Evolutionary conservation across 1,284 basidiomycete genomes (phyloP).

Genomic region (Moniliella sp.): DNA sequence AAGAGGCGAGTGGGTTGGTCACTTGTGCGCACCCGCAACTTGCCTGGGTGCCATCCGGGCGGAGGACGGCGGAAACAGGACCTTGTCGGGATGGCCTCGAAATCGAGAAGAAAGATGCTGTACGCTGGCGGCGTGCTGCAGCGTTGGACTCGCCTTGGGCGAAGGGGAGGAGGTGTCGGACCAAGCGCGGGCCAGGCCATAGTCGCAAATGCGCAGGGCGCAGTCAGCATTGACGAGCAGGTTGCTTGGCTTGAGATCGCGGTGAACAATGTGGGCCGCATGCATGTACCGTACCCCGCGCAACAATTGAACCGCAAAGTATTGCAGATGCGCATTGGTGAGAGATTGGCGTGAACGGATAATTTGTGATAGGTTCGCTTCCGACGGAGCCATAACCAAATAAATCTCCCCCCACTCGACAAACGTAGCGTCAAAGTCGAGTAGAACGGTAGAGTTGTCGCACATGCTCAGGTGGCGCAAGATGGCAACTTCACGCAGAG

Average conservation of each 20-base stretch:
- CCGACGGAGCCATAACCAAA: conserved; percentile 20
- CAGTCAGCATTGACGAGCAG: conserved; percentile 29
- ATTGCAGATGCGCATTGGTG: conserved; percentile 23
- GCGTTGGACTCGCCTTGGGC: no score
- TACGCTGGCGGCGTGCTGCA: no score
- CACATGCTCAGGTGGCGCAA: conserved; percentile 18
- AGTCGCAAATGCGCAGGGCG: conserved; percentile 23
- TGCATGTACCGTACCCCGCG: conserved; percentile 27
- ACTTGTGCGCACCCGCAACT: no score
- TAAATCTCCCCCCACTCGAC: conserved; percentile 31
- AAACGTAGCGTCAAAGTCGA: conserved; percentile 29
- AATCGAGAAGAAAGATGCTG: no score
- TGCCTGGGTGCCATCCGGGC: no score
- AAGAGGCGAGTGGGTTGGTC: conserved; percentile 15
- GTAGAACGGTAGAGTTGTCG: conserved; percentile 20
- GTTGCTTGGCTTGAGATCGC: conserved; percentile 30
- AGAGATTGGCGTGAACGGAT: conserved; percentile 23
- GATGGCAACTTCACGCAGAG: conserved; percentile 21
- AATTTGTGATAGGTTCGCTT: conserved; percentile 28
- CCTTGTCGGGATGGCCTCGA: no score
- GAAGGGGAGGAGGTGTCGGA: no score
- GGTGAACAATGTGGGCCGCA: conserved; percentile 21
- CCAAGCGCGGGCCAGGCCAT: conserved; percentile 26
- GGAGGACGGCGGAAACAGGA: no score
- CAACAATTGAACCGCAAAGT: no score